phyloP scores from a whole-genome alignment of 2,329 filamentous ascomycete species.

The Fusarium devonianum region DNA sequence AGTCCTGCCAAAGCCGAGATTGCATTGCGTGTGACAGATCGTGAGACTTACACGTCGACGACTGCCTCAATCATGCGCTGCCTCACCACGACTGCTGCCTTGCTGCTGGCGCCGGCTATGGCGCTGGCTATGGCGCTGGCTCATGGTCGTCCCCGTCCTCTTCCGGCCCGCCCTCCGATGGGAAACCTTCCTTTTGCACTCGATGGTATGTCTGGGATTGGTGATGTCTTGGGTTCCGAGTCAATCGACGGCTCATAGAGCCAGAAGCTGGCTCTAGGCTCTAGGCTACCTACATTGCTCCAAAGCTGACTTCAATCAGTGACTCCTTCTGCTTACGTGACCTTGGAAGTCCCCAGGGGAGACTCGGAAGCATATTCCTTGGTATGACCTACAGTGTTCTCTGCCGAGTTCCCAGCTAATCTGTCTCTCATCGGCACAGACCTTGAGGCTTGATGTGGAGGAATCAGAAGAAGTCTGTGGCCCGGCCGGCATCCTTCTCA shows the following conservation, averaged over 20 bases:
- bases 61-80: conserved; percentile 40
- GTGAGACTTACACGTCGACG: conserved; percentile 1
- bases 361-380: conserved; percentile 28
- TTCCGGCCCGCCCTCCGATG: conserved; percentile 17
- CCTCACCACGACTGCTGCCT: conserved; percentile 40
- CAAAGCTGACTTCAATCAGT: not conserved
- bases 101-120: conserved; percentile 39
- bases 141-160: conserved; percentile 16
- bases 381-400: conserved; percentile 25
- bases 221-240: no score
- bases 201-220: conserved; percentile 10
- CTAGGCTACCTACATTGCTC: not conserved
- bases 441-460: conserved; percentile 54
- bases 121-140: conserved; percentile 33
- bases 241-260: no score
- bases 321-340: conserved; percentile 33
- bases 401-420: not conserved
- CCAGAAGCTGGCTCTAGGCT: no score
- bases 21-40: not conserved
- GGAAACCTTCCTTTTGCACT: conserved; percentile 27
- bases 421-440: conserved; percentile 37
- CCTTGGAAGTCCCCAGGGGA: conserved; percentile 29
- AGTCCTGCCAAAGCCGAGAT: no score
- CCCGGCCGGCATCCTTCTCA: conserved; percentile 54
- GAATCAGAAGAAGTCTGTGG: conserved; percentile 56